Percentiles rank a stretch among this genome's conserved stretches.
phyloP scores from a whole-genome alignment of 2,329 filamentous ascomycete species.

The Arthrobotrys entomopaga region DNA sequence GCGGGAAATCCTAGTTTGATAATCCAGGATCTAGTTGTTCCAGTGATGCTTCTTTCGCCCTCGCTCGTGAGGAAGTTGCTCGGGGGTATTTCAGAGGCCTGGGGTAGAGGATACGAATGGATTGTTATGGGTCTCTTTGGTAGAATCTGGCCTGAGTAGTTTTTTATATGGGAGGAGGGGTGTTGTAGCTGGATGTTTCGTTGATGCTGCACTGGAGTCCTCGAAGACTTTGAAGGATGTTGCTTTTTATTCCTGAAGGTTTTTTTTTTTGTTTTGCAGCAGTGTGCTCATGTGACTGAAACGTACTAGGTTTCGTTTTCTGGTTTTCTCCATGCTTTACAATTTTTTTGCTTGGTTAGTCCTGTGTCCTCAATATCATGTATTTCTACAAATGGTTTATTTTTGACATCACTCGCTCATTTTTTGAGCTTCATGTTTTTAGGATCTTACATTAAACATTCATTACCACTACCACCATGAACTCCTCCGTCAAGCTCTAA shows the following conservation, averaged over 20 bases:
- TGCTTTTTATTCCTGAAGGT: not conserved
- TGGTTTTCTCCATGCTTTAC: no score
- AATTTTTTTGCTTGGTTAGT: no score
- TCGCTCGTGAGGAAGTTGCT: not conserved
- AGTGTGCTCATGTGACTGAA: no score
- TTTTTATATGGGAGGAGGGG: not conserved
- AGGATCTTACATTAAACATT: no score
- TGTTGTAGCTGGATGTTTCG: not conserved
- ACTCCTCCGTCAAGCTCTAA: no score
- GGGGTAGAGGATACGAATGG: slow-evolving; percentile 31
- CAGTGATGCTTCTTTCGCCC: not conserved
- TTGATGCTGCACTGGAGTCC: not conserved
- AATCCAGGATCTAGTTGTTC: not conserved
- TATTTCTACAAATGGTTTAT: no score
- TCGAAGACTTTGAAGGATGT: not conserved
- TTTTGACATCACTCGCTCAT: no score
- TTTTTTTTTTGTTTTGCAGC: no score
- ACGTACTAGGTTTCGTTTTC: no score
- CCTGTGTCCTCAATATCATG: no score
- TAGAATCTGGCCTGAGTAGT: not conserved
- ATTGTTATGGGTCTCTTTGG: slow-evolving; percentile 23
- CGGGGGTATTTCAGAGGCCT: slow-evolving; percentile 42
- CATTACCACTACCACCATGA: no score
- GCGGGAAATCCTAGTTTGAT: slow-evolving; percentile 15
- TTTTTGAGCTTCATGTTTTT: no score